phyloP scores from a whole-genome alignment of 2,329 filamentous ascomycete genomes.

The Neonectria neomacrospora region DNA sequence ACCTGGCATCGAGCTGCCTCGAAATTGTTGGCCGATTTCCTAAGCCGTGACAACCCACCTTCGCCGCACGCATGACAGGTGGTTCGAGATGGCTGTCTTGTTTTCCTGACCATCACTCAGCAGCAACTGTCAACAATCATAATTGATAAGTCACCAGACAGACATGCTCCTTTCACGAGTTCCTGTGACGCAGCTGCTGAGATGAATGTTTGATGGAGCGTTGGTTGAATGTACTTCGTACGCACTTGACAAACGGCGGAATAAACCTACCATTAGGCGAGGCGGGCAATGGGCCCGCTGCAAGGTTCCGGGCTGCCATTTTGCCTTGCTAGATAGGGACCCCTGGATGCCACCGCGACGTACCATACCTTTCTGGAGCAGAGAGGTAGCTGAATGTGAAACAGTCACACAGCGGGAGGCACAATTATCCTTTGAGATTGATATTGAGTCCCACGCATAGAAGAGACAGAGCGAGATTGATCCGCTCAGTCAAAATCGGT shows the following conservation, averaged over 20 bases:
- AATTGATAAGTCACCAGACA: background rate
- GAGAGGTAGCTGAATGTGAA: conserved; percentile 38
- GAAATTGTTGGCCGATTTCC: conserved; percentile 9
- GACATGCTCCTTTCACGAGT: background rate
- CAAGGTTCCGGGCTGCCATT: conserved; percentile 32
- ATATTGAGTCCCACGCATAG: conserved; percentile 1
- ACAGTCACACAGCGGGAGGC: conserved; percentile 27
- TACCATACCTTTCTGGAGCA: conserved; percentile 7
- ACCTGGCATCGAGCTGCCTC: background rate
- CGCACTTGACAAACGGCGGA: conserved; percentile 17
- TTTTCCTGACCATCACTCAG: background rate
- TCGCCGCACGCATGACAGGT: background rate
- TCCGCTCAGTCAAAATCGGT: background rate
- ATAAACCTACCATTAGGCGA: conserved; percentile 37
- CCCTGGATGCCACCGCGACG: conserved; percentile 32
- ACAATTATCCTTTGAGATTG: conserved; percentile 18
- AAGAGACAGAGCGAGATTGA: conserved; percentile 2
- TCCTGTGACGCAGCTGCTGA: background rate
- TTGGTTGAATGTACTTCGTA: conserved; percentile 19
- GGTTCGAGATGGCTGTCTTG: background rate
- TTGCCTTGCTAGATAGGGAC: conserved; percentile 19
- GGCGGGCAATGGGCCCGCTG: conserved; percentile 36
- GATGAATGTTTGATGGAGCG: conserved; percentile 5
- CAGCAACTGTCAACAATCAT: background rate
- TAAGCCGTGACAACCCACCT: background rate